These are phyloP conservation scores for Penicillium lagena DNA, from an alignment of 495 filamentous ascomycete species.

Conservation along the genomic window DNA sequence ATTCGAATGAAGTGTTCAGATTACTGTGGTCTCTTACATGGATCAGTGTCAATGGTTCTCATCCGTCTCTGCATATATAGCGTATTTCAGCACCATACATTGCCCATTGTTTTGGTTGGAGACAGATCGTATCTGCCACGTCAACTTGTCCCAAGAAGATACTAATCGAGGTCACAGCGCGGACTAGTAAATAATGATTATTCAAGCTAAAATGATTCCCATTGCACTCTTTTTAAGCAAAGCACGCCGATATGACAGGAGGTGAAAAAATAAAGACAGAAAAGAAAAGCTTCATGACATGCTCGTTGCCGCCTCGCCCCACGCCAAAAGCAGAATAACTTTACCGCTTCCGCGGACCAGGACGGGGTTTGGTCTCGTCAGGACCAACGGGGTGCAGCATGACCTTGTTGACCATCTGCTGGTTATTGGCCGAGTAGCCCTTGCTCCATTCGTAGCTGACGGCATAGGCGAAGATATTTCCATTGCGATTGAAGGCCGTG, in stretches of 20 bases:
- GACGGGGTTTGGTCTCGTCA: slow-evolving; percentile 78
- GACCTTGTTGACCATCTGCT: slow-evolving; percentile 68
- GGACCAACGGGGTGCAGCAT: slow-evolving; percentile 74
- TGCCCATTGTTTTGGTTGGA: too few relatives aligned
- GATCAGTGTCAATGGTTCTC: too few relatives aligned
- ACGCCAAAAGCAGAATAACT: too few relatives aligned
- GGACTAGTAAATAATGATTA: too few relatives aligned
- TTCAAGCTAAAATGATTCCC: slow-evolving; percentile 1
- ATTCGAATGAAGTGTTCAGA: too few relatives aligned
- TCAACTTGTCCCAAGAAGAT: too few relatives aligned
- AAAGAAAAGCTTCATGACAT: slow-evolving; percentile 20
- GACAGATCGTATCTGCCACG: too few relatives aligned
- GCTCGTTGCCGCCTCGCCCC: slow-evolving; percentile 12
- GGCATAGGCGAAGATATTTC: slow-evolving; percentile 82
- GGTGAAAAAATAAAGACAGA: too few relatives aligned
- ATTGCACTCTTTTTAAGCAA: slow-evolving; percentile 13
- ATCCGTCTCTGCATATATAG: too few relatives aligned
- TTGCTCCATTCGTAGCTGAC: slow-evolving; percentile 95
- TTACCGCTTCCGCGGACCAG: slow-evolving; percentile 65
- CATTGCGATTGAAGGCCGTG: slow-evolving; percentile 69
- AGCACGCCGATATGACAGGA: slow-evolving; percentile 20
- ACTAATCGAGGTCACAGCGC: too few relatives aligned
- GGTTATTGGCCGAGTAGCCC: slow-evolving; percentile 68
- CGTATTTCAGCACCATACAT: too few relatives aligned
- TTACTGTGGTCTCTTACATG: too few relatives aligned